phyloP scores from a whole-genome alignment of 108 stramenopile genomes.

The Cyclotella baltica region DNA sequence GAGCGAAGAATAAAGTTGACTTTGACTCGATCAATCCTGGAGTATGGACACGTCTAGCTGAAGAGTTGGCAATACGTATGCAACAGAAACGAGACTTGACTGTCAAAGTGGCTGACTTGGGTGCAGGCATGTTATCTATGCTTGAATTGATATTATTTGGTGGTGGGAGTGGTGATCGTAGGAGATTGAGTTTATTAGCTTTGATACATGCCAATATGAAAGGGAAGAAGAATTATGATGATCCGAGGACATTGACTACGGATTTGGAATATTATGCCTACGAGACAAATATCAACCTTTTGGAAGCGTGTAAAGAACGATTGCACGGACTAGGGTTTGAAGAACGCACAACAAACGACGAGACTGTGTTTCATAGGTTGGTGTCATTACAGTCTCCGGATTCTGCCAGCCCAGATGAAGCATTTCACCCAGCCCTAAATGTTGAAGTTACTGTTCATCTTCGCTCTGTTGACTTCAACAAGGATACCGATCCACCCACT shows the following conservation, averaged over 20 bases:
- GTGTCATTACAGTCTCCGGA: background rate
- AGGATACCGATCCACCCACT: slow-evolving; percentile 31
- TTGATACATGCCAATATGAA: slow-evolving; percentile 28
- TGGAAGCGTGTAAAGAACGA: slow-evolving; percentile 51
- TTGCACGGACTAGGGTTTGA: slow-evolving; percentile 67
- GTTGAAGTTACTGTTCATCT: slow-evolving; percentile 62
- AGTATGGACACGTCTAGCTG: slow-evolving; percentile 67
- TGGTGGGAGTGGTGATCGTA: slow-evolving; percentile 35
- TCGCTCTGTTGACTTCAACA: slow-evolving; percentile 61
- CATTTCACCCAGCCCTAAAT: slow-evolving; percentile 10
- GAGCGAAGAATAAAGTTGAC: slow-evolving; percentile 85
- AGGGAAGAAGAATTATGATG: background rate
- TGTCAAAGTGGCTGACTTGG: slow-evolving; percentile 73
- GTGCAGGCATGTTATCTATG: slow-evolving; percentile 82
- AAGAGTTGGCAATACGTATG: slow-evolving; percentile 38
- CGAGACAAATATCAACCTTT: slow-evolving; percentile 72
- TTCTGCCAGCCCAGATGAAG: slow-evolving; percentile 17
- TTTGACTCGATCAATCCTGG: slow-evolving; percentile 60
- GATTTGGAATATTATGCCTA: slow-evolving; percentile 77
- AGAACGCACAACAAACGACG: slow-evolving; percentile 13
- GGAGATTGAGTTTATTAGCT: slow-evolving; percentile 39
- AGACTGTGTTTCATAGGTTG: slow-evolving; percentile 6
- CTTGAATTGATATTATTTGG: slow-evolving; percentile 67
- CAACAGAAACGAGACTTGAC: slow-evolving; percentile 14
- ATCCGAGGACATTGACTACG: slow-evolving; percentile 21